Evolutionary conservation across 495 filamentous ascomycete genomes (phyloP).

Genomic region (Tuber brumale): DNA sequence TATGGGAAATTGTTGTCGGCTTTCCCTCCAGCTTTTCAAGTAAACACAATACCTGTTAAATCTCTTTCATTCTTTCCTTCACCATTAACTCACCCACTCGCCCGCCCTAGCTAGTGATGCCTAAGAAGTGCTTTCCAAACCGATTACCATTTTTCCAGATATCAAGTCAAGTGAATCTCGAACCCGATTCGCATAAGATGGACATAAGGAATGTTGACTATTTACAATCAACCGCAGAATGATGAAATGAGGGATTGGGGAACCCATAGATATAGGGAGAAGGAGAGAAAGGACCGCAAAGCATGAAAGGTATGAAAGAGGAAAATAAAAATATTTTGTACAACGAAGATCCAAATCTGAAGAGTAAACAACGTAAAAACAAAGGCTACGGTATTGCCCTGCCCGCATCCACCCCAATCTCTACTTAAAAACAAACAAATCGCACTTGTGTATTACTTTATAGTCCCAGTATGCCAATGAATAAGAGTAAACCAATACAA

Average conservation of each 20-base stretch:
- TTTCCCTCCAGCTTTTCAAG: not conserved
- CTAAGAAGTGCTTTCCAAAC: not conserved
- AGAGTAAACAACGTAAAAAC: not conserved
- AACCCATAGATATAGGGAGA: not conserved
- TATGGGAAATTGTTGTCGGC: not conserved
- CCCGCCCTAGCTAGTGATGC: not conserved
- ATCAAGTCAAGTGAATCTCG: not conserved
- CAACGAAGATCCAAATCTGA: not conserved
- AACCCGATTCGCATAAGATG: not conserved
- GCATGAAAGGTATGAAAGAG: not conserved
- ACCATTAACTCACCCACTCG: not conserved
- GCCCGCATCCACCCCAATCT: not conserved
- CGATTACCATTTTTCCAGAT: not conserved
- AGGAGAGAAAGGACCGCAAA: not conserved
- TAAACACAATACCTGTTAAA: not conserved
- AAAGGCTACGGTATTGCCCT: not conserved
- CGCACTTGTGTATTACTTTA: not conserved
- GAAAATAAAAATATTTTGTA: not conserved
- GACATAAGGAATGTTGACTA: not conserved
- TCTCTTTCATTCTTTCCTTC: not conserved
- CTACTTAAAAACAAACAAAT: not conserved
- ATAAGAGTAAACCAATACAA: not conserved
- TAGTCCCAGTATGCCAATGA: not conserved
- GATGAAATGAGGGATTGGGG: not conserved
- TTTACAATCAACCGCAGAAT: not conserved